Conservation (phyloP, 1,284 basidiomycete species). For the Cutaneotrichosporon daszewskae region DNA sequence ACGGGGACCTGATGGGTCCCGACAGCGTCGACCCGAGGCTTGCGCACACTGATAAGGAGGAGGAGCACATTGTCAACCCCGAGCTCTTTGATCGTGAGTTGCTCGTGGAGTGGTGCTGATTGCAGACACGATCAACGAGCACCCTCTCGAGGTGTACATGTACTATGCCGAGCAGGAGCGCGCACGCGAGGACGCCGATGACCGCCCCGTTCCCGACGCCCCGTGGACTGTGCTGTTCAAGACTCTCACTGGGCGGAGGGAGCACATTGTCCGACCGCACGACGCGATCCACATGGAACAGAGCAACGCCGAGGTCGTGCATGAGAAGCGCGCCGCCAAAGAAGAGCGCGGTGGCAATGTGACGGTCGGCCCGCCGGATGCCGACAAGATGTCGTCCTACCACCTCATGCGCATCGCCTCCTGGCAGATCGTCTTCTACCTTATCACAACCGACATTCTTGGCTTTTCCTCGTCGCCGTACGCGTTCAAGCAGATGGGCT, state of each 20-base stretch:
- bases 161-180: conserved; percentile 13
- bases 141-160: conserved; percentile 13
- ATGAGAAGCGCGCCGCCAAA: neutral
- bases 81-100: conserved; percentile 11
- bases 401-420: conserved; percentile 7
- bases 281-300: neutral
- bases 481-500: conserved; percentile 27
- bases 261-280: neutral
- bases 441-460: conserved; percentile 23
- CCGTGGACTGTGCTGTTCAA: conserved; percentile 10
- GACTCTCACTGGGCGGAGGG: neutral
- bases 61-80: conserved; percentile 6
- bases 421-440: conserved; percentile 14
- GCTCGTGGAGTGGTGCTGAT: neutral
- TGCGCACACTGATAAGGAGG: neutral
- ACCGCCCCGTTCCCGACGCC: conserved; percentile 13
- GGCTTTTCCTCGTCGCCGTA: conserved; percentile 39
- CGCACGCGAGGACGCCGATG: conserved; percentile 6
- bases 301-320: neutral
- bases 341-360: neutral
- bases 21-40: conserved; percentile 11
- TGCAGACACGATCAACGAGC: conserved; percentile 4
- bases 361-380: neutral
- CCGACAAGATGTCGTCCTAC: conserved; percentile 6
- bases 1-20: conserved; percentile 9